Percentiles rank a stretch among this genome's conserved stretches.
Evolutionary conservation across 2,329 filamentous ascomycete genomes (phyloP).

Genomic region (Fusarium coicis): DNA sequence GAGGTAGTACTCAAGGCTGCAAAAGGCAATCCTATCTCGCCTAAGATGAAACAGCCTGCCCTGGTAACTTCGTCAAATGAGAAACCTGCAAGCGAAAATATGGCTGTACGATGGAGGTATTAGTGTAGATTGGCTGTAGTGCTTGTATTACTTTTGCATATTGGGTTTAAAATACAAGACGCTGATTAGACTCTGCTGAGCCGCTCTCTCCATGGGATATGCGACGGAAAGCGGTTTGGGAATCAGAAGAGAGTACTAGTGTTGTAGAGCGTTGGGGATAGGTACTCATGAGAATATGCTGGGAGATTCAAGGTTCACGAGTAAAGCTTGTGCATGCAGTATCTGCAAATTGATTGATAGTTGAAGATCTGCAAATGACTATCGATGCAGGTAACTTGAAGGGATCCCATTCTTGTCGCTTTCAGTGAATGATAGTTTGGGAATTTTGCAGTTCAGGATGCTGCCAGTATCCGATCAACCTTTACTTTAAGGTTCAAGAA

Average conservation of each 20-base stretch:
- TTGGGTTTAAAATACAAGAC: rapidly evolving
- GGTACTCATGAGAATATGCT: neutral
- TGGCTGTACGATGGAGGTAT: neutral
- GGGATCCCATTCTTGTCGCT: neutral
- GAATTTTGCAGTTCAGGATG: rapidly evolving
- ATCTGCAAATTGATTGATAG: neutral
- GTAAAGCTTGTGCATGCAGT: neutral
- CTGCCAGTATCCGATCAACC: neutral
- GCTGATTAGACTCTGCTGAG: rapidly evolving
- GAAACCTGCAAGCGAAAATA: rapidly evolving
- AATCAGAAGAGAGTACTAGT: rapidly evolving
- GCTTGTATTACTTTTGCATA: neutral
- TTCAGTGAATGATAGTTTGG: neutral
- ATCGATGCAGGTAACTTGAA: rapidly evolving
- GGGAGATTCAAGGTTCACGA: rapidly evolving
- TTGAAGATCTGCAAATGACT: neutral
- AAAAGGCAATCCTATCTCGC: rapidly evolving
- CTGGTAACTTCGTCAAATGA: too few species aligned
- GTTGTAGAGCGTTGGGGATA: rapidly evolving
- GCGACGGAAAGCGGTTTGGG: neutral
- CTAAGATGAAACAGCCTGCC: too few species aligned
- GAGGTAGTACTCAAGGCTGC: neutral
- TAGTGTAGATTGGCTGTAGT: neutral
- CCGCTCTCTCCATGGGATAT: rapidly evolving
- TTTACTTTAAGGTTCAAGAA: neutral